Evolutionary conservation across 176 grass and related monocot species (phyloP).

Genomic region (Secale cereale): DNA sequence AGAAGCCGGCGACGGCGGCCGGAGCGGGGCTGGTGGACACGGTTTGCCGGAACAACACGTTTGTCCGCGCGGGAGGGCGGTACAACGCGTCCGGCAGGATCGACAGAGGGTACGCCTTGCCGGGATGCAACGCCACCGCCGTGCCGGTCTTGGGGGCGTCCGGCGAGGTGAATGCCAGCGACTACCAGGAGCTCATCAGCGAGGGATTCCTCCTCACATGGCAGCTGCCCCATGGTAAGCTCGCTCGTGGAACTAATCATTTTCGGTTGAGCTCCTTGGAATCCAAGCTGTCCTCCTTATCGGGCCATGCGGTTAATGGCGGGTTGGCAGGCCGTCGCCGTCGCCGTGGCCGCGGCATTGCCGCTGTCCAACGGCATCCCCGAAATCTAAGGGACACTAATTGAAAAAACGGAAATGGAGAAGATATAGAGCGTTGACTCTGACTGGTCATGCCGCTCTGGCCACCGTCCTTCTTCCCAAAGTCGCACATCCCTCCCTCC

Average conservation of each 20-base stretch:
- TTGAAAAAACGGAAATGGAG: background rate
- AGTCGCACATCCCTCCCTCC: background rate
- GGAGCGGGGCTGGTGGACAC: background rate
- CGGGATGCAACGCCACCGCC: background rate
- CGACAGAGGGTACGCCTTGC: background rate
- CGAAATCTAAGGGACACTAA: background rate
- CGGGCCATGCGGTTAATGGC: background rate
- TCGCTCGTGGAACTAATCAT: background rate
- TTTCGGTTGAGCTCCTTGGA: background rate
- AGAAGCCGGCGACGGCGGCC: rapidly evolving
- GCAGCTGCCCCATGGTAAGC: background rate
- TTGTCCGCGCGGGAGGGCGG: background rate
- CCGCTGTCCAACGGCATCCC: background rate
- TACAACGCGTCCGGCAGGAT: background rate
- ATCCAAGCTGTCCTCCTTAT: too few species aligned
- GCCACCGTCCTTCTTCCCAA: background rate
- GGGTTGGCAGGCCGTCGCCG: background rate
- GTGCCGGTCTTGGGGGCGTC: background rate
- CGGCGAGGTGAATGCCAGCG: background rate
- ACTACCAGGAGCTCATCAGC: background rate
- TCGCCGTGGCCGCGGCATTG: background rate
- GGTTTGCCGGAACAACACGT: background rate
- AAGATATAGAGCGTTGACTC: background rate
- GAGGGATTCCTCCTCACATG: conserved; percentile 30
- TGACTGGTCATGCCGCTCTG: background rate